A percentile compares a stretch with the other conserved stretches of the same genome.
Conservation (phyloP, 2,329 filamentous ascomycete genomes). For the Cryphonectria naterciae region DNA sequence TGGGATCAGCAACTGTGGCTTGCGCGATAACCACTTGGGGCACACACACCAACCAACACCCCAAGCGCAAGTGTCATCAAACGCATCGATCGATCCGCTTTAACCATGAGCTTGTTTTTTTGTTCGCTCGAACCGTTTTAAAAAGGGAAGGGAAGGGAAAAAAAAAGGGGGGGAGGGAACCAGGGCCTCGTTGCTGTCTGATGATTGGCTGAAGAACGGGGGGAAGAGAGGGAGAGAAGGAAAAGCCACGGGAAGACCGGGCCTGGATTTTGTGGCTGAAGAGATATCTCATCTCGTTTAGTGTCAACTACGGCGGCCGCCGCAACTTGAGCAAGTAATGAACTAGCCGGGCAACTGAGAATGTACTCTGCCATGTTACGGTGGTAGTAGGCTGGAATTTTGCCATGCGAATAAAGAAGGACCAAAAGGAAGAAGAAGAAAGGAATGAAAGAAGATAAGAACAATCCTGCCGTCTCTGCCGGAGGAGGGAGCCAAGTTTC, state of each 20-base stretch:
- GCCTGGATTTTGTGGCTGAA: background rate
- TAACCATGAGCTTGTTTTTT: background rate
- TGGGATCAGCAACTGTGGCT: constrained; percentile 15
- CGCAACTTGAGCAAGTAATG: background rate
- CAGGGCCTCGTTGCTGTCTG: background rate
- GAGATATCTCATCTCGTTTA: background rate
- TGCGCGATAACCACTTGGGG: background rate
- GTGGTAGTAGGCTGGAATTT: background rate
- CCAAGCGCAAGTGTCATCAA: no score
- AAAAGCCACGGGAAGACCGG: background rate
- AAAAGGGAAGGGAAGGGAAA: background rate
- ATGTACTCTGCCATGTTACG: background rate
- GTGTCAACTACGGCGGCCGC: background rate
- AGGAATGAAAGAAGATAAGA: background rate
- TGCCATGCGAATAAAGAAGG: background rate
- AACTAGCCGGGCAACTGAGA: background rate
- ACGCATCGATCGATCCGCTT: background rate
- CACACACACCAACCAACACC: background rate
- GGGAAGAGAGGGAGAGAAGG: no score
- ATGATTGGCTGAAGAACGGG: constrained; percentile 12
- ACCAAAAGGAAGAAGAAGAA: background rate
- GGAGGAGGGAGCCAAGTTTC: background rate
- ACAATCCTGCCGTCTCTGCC: background rate
- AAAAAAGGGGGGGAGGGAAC: no score
- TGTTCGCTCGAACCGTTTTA: background rate